Evolutionary conservation across 345 rosid species (phyloP).

Genomic region (Eucalyptus curtisii): DNA sequence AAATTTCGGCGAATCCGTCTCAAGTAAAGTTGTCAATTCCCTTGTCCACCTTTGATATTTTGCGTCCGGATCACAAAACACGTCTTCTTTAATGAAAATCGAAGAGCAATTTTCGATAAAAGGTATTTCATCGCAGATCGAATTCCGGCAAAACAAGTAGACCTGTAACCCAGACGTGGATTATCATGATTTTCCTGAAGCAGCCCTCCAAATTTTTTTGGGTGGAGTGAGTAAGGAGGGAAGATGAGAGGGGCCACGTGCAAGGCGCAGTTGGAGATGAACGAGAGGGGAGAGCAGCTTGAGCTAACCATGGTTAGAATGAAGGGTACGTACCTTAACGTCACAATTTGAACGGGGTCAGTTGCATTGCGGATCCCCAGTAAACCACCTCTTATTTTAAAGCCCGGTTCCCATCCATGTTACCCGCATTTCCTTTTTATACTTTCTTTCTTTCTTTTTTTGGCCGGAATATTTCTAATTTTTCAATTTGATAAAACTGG

Average conservation of each 20-base stretch:
- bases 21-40: no score
- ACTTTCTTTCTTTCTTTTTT: background rate
- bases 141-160: background rate
- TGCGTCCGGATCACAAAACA: no score
- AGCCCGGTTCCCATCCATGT: background rate
- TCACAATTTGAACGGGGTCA: background rate
- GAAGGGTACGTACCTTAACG: background rate
- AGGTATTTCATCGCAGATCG: no score
- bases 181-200: background rate
- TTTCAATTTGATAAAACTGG: background rate
- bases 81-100: no score
- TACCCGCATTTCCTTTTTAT: background rate
- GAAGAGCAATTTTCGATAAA: no score
- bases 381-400: background rate
- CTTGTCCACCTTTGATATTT: no score
- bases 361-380: constrained; percentile 28
- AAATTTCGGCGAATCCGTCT: no score
- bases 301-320: background rate
- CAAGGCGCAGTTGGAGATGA: background rate
- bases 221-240: background rate
- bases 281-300: background rate
- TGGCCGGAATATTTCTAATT: background rate
- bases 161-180: background rate
- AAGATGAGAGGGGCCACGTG: background rate
- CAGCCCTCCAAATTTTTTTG: background rate